Evolutionary conservation across 208 protist genomes (phyloP), one percentile per base, ranked within the genome.

Genomic region (Trypanosoma avium): DNA sequence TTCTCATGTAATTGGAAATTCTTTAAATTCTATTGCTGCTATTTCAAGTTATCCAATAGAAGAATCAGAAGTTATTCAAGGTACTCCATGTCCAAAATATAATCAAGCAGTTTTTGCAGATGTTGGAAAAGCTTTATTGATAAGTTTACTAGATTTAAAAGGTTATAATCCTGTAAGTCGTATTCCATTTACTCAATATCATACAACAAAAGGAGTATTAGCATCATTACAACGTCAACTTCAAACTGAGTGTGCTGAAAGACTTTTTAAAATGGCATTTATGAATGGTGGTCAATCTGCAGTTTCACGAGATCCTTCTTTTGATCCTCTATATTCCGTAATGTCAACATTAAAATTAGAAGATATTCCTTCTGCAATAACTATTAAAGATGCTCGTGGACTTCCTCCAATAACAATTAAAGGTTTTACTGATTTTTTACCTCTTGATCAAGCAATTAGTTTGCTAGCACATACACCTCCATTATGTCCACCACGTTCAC

Each of bases 71-170:
- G 63, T 74, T 26, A 4, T 77, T 32, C 61, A 63, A 30, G 61
- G 53, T 15, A 46, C 48, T 7, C 40, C 49, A 45, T 59, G 56
- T 47, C 53, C 61, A 12, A 77, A 77, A 53, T 89, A 96, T 73
- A 82, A 67, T 10, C 82, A 76, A 3, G 73, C 59, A 0, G 87
- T 77, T 6, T 95, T 94, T 55, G 73, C 32, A 19, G 86, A 94
- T 65, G 90, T 91, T 9, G 94, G 90, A 35, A 80, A 82, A 43
- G 85, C 62, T 24, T 68, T 97, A 29, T 72, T 91, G 42, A 35
- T 95, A 3, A 82, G 79, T 1, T 75, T 93, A 57, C 76, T 97
- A 1, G 94, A 98, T 57, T 54, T 96, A 17, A 75, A 84, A 22
- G 66, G 73, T 19, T 52, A 81, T 36, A 98, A 98, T 67, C 91